Conservation (phyloP, 352 stramenopile genomes). For the Phytophthora foliorum region DNA sequence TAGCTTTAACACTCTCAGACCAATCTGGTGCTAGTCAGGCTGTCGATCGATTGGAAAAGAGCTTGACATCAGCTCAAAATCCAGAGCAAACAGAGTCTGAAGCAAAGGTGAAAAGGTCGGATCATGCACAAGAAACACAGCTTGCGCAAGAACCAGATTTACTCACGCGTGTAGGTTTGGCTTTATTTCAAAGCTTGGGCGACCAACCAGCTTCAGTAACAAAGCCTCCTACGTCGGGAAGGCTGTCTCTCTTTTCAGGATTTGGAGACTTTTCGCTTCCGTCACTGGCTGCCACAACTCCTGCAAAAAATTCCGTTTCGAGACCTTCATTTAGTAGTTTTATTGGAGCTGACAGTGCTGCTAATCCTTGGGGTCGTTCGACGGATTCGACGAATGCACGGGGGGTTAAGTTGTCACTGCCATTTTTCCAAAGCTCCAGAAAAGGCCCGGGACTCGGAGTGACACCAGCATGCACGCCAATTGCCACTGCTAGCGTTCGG, state of each 20-base stretch:
- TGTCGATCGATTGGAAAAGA: slow-evolving; percentile 41
- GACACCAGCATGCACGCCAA: slow-evolving; percentile 74
- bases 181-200: slow-evolving; percentile 36
- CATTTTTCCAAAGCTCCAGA: slow-evolving; percentile 78
- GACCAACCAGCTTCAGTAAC: slow-evolving; percentile 19
- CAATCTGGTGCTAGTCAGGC: slow-evolving; percentile 23
- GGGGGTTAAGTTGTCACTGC: slow-evolving; percentile 61
- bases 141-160: slow-evolving; percentile 32
- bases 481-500: slow-evolving; percentile 73
- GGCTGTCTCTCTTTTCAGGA: slow-evolving; percentile 32
- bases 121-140: slow-evolving; percentile 1
- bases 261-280: slow-evolving; percentile 43
- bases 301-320: slow-evolving; percentile 30
- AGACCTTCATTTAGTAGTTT: slow-evolving; percentile 38
- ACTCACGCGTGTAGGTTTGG: slow-evolving; percentile 34
- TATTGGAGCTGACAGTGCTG: slow-evolving; percentile 27
- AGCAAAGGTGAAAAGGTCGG: neutral
- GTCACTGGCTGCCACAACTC: slow-evolving; percentile 31
- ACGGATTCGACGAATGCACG: slow-evolving; percentile 19
- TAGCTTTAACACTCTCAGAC: slow-evolving; percentile 32
- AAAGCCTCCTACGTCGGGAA: slow-evolving; percentile 31
- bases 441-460: slow-evolving; percentile 60
- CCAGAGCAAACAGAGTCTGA: neutral
- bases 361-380: slow-evolving; percentile 16
- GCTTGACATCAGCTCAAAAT: slow-evolving; percentile 20